Evolutionary conservation across 148 eudicot genomes (phyloP), one percentile per base, ranked within the genome.

Genomic region (Persicaria maculosa): DNA sequence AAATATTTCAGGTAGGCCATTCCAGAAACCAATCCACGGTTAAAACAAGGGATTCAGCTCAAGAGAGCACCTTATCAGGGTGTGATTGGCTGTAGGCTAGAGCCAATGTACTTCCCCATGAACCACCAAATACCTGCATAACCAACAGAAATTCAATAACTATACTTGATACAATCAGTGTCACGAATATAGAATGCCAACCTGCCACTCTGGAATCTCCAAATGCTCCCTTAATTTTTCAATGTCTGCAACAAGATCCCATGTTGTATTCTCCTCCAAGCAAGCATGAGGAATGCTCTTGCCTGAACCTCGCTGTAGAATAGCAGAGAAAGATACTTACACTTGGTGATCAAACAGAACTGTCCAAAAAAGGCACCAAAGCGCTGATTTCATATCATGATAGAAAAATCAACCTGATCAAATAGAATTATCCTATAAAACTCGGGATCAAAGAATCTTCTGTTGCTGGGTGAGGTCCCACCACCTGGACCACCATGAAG

Each of bases 401-500:
- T 68, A 9, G 16, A 75, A 61, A 61, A 67, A 78, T 46, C 31
- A 79, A 92, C 97, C 97, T 95, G 99, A 88, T 95, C 97, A 85
- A 92, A 88, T 40, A 95, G 85, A 81, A 95, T 80, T 44, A 95
- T 95, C 77, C 97, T 81, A 78, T 95, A 95, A 84, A 95, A 92
- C 40, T 85, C 84, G 57, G 99, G 97, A 83, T 95, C 99, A 75
- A 95, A 95, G 79, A 95, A 95, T 74, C 80, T 89, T 74, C 97
- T 83, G 80, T 95, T 95, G 80, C 84, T 86, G 8, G 99, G 96
- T 62, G 99, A 84, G 43, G 99, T 95, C 69, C 99, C 96, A 77
- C 99, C 99, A 59, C 99, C 99, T 73, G 99, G 99, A 57, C 99
- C 99, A 57, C 99, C 99, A 89, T 95, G 99, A 75, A 95, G 91